These are phyloP conservation scores for Apiospora malaysiana DNA, from an alignment of 2,329 filamentous ascomycete species.

Conservation along the genomic window DNA sequence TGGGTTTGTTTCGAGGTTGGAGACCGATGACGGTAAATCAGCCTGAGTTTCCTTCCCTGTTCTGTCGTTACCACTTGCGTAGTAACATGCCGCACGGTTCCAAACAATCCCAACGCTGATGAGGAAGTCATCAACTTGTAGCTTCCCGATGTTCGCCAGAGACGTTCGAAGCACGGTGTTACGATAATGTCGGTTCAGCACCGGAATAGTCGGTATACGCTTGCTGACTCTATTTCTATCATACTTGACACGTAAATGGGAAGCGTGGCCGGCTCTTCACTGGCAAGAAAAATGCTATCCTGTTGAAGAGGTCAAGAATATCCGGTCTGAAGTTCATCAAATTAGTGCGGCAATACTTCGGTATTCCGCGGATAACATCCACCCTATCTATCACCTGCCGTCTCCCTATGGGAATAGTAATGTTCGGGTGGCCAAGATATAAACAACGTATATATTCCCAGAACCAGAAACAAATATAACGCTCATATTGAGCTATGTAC, in stretches of 20 bases:
- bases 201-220: not conserved
- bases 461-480: not conserved
- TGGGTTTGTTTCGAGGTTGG: not conserved
- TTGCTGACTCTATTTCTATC: not conserved
- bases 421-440: not conserved
- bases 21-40: too few species aligned
- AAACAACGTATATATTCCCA: not conserved
- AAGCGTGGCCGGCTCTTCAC: too few species aligned
- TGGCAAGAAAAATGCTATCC: not conserved
- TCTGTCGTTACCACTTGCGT: too few species aligned
- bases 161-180: not conserved
- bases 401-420: too few species aligned
- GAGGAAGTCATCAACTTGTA: not conserved
- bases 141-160: not conserved
- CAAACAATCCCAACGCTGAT: not conserved
- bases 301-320: not conserved
- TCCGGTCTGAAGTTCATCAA: not conserved
- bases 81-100: not conserved
- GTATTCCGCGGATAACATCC: not conserved
- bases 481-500: not conserved
- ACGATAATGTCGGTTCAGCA: not conserved
- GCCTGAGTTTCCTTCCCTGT: too few species aligned
- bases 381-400: not conserved
- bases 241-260: not conserved
- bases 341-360: not conserved